Percentiles rank a stretch among this genome's conserved stretches.
phyloP scores from a whole-genome alignment of 1,139 yeast genomes.

The Pichia sp. region DNA sequence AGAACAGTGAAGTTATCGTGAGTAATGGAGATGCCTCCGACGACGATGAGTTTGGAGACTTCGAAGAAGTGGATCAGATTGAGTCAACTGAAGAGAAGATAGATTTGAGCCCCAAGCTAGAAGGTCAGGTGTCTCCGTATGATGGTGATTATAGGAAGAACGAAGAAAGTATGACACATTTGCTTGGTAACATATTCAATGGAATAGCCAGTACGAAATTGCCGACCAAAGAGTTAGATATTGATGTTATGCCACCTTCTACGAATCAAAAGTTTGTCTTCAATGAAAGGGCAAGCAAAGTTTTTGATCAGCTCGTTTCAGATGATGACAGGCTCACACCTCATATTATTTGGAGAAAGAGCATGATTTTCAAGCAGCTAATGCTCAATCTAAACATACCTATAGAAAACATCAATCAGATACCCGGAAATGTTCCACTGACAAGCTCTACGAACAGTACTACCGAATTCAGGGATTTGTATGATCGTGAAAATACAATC shows the following conservation, averaged over 20 bases:
- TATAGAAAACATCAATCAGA: conserved; percentile 23
- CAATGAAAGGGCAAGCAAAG: conserved; percentile 23
- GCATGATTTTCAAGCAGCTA: conserved; percentile 29
- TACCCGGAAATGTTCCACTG: background rate
- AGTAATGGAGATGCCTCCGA: background rate
- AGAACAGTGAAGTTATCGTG: background rate
- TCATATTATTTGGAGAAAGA: conserved; percentile 30
- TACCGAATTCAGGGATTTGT: conserved; percentile 15
- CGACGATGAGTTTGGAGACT: conserved; percentile 21
- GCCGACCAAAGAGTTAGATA: conserved; percentile 6
- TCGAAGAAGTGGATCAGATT: conserved; percentile 22
- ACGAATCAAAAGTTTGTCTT: conserved; percentile 13
- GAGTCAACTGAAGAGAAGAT: conserved; percentile 2
- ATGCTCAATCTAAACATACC: conserved; percentile 30
- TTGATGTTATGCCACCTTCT: background rate
- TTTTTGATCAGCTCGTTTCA: conserved; percentile 22
- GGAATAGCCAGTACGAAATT: conserved; percentile 5
- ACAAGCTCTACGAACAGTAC: background rate
- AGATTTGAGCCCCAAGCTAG: background rate
- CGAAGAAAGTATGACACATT: background rate
- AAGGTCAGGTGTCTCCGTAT: background rate
- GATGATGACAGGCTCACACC: conserved; percentile 25
- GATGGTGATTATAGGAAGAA: conserved; percentile 12
- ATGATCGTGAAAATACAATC: conserved; percentile 11
- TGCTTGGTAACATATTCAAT: conserved; percentile 7